Conservation (phyloP, 495 filamentous ascomycete genomes). For the Lineolata rhizophorae region DNA sequence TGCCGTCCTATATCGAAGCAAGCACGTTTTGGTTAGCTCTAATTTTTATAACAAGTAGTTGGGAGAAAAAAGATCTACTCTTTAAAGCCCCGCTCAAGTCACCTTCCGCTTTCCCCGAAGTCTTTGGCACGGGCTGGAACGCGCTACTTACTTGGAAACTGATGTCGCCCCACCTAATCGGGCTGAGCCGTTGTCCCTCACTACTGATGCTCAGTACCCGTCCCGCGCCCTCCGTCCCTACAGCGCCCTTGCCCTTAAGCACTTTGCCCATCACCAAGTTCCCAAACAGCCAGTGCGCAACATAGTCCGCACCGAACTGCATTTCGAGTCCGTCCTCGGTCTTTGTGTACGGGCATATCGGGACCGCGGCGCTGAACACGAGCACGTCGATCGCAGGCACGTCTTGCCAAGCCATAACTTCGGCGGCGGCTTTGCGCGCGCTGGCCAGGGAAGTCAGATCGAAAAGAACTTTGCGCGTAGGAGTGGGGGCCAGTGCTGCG, state of each 20-base stretch:
- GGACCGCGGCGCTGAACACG: not conserved
- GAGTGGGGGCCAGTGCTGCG: too few species aligned
- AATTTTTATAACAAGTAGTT: too few species aligned
- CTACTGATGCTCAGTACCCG: constrained; percentile 21
- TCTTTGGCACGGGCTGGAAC: too few species aligned
- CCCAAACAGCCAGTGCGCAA: constrained; percentile 36
- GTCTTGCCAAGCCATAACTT: not conserved
- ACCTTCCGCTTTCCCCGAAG: too few species aligned
- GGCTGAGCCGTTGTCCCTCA: constrained; percentile 20
- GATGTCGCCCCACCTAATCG: constrained; percentile 29
- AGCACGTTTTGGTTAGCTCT: too few species aligned
- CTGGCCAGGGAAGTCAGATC: not conserved
- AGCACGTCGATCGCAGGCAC: not conserved
- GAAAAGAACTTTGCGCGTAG: too few species aligned
- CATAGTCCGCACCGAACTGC: constrained; percentile 21
- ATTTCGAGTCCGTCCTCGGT: not conserved
- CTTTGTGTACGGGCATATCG: not conserved
- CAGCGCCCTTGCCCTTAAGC: constrained; percentile 15
- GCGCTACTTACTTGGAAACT: too few species aligned
- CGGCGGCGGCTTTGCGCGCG: not conserved
- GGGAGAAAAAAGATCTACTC: too few species aligned
- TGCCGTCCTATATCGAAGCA: constrained; percentile 12
- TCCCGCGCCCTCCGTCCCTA: too few species aligned
- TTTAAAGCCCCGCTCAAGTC: too few species aligned
- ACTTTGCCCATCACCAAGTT: constrained; percentile 19